Evolutionary conservation across 371 early-diverging fungal species (phyloP).

Genomic region (Mucor sp.): DNA sequence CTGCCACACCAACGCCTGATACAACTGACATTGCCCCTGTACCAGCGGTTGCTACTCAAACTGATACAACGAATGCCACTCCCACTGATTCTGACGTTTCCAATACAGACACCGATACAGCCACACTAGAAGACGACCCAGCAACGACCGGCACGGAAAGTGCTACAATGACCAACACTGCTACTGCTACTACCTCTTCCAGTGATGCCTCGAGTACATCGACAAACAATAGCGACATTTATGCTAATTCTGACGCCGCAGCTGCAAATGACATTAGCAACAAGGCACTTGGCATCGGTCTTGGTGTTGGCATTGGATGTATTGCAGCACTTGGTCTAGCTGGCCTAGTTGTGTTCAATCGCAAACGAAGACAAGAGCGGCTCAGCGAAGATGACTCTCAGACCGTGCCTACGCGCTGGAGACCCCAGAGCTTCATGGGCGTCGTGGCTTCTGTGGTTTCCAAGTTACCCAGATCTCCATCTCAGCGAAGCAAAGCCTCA

Average conservation of each 20-base stretch:
- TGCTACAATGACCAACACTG: background rate
- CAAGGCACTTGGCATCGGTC: constrained; percentile 43
- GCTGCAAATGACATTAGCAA: constrained; percentile 23
- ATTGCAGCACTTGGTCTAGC: constrained; percentile 48
- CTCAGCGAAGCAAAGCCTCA: constrained; percentile 39
- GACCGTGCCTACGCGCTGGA: constrained; percentile 40
- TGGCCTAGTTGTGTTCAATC: constrained; percentile 35
- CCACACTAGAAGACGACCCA: background rate
- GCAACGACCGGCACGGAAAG: background rate
- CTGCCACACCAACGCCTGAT: background rate
- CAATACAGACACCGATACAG: background rate
- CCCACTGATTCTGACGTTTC: background rate
- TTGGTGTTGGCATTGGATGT: constrained; percentile 47
- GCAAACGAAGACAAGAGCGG: constrained; percentile 15
- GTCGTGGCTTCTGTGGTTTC: constrained; percentile 48
- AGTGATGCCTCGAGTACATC: background rate
- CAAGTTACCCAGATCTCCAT: constrained; percentile 49
- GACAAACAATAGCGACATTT: background rate
- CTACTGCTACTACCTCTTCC: background rate
- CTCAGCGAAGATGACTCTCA: background rate
- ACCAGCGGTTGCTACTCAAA: background rate
- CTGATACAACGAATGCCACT: background rate
- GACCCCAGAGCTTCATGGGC: constrained; percentile 52
- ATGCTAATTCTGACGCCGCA: background rate
- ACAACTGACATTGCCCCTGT: background rate